phyloP scores from a whole-genome alignment of 129 eudicot genomes.

The Helianthus annuus region DNA sequence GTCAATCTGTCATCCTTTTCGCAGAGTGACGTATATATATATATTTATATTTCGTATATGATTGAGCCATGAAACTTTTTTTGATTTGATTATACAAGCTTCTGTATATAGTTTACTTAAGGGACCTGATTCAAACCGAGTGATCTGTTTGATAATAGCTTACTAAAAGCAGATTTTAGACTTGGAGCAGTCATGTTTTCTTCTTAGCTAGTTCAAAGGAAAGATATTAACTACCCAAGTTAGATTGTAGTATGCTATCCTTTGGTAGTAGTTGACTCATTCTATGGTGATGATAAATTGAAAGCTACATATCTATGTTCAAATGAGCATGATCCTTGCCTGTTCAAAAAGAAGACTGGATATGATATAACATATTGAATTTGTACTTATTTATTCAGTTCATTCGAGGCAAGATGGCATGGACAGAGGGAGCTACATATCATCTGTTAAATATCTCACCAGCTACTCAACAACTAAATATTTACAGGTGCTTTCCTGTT shows the following conservation, averaged over 20 bases:
- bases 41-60: too few relatives aligned
- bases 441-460: too few relatives aligned
- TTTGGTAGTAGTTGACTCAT: background rate
- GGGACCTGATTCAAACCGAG: background rate
- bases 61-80: background rate
- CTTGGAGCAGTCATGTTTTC: background rate
- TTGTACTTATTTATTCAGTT: background rate
- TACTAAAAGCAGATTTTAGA: background rate
- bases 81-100: background rate
- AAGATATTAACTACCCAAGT: too few relatives aligned
- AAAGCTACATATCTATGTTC: background rate
- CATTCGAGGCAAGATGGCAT: background rate
- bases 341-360: background rate
- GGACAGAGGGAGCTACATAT: too few relatives aligned
- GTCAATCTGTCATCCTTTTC: too few relatives aligned
- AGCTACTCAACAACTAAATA: background rate
- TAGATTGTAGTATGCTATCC: too few relatives aligned
- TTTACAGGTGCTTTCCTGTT: background rate
- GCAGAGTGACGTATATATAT: too few relatives aligned
- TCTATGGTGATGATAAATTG: background rate
- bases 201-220: too few relatives aligned
- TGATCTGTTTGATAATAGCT: background rate
- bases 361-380: background rate
- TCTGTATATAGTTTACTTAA: background rate
- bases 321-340: constrained; percentile 5